Percentiles rank a stretch among this genome's conserved stretches.
These are phyloP conservation scores for Durotheca rogersii DNA, from an alignment of 495 filamentous ascomycete species.

Conservation along the genomic window DNA sequence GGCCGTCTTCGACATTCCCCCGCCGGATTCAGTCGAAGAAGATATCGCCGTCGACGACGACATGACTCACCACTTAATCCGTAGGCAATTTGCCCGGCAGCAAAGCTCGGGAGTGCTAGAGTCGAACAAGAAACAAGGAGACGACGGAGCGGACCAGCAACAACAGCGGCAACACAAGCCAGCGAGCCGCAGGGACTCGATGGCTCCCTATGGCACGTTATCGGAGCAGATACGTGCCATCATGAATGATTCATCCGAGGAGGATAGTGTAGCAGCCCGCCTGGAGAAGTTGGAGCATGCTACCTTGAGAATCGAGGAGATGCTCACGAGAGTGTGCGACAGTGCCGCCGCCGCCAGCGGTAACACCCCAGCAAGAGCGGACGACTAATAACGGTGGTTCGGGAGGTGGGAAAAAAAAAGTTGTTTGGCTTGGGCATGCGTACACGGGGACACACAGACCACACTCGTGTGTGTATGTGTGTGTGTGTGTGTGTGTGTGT, in stretches of 20 bases:
- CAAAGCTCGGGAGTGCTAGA: conserved; percentile 31
- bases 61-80: conserved; percentile 50
- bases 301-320: conserved; percentile 40
- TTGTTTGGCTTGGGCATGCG: background rate
- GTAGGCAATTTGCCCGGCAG: conserved; percentile 47
- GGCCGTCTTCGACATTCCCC: conserved; percentile 66
- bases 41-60: conserved; percentile 58
- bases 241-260: conserved; percentile 43
- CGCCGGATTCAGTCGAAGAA: conserved; percentile 58
- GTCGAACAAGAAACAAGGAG: conserved; percentile 16
- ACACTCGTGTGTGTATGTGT: background rate
- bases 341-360: conserved; percentile 7
- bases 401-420: background rate
- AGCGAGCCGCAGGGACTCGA: conserved; percentile 47
- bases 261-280: conserved; percentile 35
- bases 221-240: conserved; percentile 40
- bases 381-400: conserved; percentile 1
- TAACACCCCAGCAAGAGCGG: background rate
- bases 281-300: conserved; percentile 42
- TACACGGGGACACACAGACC: background rate
- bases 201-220: conserved; percentile 43
- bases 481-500: background rate
- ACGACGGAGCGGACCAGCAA: conserved; percentile 9
- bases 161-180: conserved; percentile 17
- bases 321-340: conserved; percentile 36